Percentiles rank a stretch among this genome's conserved stretches.
These are phyloP conservation scores for Uncinocarpus reesii DNA, from an alignment of 2,329 filamentous ascomycete genomes.

Conservation along the genomic window DNA sequence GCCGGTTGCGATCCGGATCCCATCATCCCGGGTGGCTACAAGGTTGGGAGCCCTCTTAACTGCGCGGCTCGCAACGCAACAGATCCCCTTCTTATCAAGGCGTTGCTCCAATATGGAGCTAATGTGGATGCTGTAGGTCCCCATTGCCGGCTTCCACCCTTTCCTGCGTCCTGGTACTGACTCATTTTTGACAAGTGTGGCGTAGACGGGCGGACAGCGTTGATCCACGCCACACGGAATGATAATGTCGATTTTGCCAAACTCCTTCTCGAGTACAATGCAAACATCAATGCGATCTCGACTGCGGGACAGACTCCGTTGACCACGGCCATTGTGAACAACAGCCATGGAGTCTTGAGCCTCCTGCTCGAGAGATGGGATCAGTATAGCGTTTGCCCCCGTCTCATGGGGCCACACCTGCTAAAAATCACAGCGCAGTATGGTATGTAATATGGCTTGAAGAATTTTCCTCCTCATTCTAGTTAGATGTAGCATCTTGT, in stretches of 20 bases:
- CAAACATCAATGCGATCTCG: slow-evolving; percentile 26
- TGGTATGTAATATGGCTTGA: too few species aligned
- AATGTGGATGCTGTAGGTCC: too few species aligned
- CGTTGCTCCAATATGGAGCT: too few species aligned
- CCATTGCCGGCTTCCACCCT: too few species aligned
- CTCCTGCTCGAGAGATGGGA: slow-evolving; percentile 29
- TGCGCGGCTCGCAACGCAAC: too few species aligned
- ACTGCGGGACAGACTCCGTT: slow-evolving; percentile 24
- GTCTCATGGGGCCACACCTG: slow-evolving; percentile 25
- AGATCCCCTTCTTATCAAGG: too few species aligned
- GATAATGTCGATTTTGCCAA: slow-evolving; percentile 24
- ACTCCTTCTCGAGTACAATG: slow-evolving; percentile 28
- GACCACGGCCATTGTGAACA: slow-evolving; percentile 27
- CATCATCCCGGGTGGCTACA: slow-evolving; percentile 19
- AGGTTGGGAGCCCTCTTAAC: slow-evolving; percentile 25
- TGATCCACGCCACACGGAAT: slow-evolving; percentile 25
- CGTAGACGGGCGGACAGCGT: slow-evolving; percentile 24
- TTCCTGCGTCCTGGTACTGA: too few species aligned
- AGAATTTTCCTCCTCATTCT: too few species aligned
- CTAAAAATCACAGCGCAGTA: too few species aligned
- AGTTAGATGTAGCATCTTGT: too few species aligned
- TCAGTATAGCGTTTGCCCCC: slow-evolving; percentile 26
- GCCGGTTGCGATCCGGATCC: slow-evolving; percentile 24
- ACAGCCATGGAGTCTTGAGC: slow-evolving; percentile 26
- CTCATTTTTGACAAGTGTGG: too few species aligned